Base-by-base conservation (phyloP, 345 rosid genomes). In the Eucalyptus marginata region DNA sequence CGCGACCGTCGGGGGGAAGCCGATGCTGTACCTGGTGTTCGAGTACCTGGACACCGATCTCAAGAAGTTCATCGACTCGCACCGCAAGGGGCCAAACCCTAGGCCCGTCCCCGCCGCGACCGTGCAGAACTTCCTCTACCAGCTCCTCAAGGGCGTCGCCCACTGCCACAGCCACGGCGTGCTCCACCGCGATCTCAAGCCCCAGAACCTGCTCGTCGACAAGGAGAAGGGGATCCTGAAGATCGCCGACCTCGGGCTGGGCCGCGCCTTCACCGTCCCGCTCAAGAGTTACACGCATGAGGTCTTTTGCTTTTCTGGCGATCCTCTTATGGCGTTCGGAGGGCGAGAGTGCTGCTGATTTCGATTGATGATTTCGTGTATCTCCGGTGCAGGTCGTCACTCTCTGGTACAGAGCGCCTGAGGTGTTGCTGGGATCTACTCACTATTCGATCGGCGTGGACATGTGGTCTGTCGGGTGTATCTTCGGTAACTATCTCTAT, bases 401-500 rank as follows among this genome's bases (percentile, higher is more conserved):
- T 51, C 99, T 97, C 86, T 97, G 99, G 99, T 96, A 97, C 81
- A 90, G 99, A 85, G 98, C 99, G 49, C 99, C 99, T 2, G 99
- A 97, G 91, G 99, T 96, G 79, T 92, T 97, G 89, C 96, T 97
- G 59, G 99, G 99, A 2, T 95, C 96, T 13, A 92, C 97, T 86
- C 98, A 95, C 86, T 96, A 97, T 83, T 97, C 99, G 44, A 95
- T 97, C 10, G 98, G 92, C 33, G 99, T 96, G 27, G 99, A 97
- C 49, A 96, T 97, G 92, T 97, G 99, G 99, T 97, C 99, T 29
- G 99, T 97, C 47, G 99, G 99, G 27, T 97, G 99, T 93, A 96
- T 97, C 89, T 97, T 96, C 8, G 98, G 96, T 96, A 90, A 76
- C 87, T n/a, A 27, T 36, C 87, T 54, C 7, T 52, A 17, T 86